Evolutionary conservation across 768 basidiomycete species (phyloP).

Genomic region (Suillus sp.): DNA sequence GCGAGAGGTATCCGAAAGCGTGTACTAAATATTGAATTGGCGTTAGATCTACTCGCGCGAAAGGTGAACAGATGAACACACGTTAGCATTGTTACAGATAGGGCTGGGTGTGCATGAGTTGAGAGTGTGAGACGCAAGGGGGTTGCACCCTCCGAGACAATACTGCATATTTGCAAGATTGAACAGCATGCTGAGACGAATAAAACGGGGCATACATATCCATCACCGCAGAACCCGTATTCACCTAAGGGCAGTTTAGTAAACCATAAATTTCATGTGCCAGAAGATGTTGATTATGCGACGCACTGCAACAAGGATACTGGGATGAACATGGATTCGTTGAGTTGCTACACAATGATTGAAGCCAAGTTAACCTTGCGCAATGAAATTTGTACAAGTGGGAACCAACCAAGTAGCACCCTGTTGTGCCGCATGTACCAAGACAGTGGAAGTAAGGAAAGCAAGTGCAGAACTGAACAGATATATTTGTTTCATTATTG

Average conservation of each 20-base stretch:
- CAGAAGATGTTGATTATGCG: constrained; percentile 2
- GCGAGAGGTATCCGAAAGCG: constrained; percentile 64
- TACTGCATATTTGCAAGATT: constrained; percentile 45
- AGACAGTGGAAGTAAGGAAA: constrained; percentile 23
- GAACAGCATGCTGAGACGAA: background rate
- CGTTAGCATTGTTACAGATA: constrained; percentile 63
- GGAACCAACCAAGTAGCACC: constrained; percentile 31
- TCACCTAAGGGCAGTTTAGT: constrained; percentile 37
- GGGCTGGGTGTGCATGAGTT: constrained; percentile 73
- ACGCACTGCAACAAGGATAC: constrained; percentile 49
- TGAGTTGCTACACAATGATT: constrained; percentile 33
- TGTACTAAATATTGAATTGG: constrained; percentile 55
- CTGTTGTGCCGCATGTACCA: constrained; percentile 26
- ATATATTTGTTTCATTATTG: background rate
- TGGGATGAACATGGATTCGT: constrained; percentile 39
- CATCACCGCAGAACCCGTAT: constrained; percentile 56
- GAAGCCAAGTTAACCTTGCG: constrained; percentile 6
- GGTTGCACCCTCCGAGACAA: constrained; percentile 88
- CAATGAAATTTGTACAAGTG: background rate
- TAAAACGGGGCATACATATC: constrained; percentile 34
- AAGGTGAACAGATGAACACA: constrained; percentile 33
- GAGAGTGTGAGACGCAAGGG: constrained; percentile 63
- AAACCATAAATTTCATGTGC: constrained; percentile 1
- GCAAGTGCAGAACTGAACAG: constrained; percentile 25
- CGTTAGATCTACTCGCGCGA: background rate